Evolutionary conservation across 768 basidiomycete genomes (phyloP), one percentile per base, ranked within the genome.

Genomic region (Amanita molliuscula): DNA sequence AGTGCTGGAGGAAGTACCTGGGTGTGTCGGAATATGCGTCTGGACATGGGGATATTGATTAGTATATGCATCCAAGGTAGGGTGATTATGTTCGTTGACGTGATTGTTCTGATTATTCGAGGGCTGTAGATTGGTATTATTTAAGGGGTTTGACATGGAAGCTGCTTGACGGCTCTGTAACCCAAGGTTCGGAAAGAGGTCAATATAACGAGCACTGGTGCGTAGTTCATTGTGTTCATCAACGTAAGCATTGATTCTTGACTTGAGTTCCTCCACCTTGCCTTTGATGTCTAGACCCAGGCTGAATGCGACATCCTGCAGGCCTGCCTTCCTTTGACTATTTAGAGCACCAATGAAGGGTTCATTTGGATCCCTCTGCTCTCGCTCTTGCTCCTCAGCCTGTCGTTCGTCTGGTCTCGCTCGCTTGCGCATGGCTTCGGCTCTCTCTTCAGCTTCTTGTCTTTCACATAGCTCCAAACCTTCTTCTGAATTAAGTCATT

Each of bases 271-370:
- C 1, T 47, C 47, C 21, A 41, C 47, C 31, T 20, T 49, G 2
- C 54, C 29, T n/a, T 33, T 18, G 29, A 44, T 33, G 9, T 36
- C 20, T 3, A 56, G 29, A n/a, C 47, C 41, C 8, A 56, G 49
- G 1, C 48, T 37, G 36, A 53, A 46, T 35, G 37, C 45, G 31
- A 56, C 37, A 18, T 55, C 54, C 41, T 52, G 54, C 10, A 55
- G 45, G n/a, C n/a, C n/a, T n/a, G n/a, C n/a, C n/a, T 52, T 52
- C 43, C 47, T 54, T 28, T 28, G 8, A 13, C 40, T 45, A 9
- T 37, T 29, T 11, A 55, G 48, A 5, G 47, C 26, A 36, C 54
- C 47, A 9, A 35, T 28, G 42, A 53, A 54, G 25, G 45, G 29
- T 23, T 29, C 44, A 26, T 44, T 52, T 15, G 53, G 37, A 20